Conservation (phyloP, 179 eudicot genomes). For the Patellifolia procumbens region DNA sequence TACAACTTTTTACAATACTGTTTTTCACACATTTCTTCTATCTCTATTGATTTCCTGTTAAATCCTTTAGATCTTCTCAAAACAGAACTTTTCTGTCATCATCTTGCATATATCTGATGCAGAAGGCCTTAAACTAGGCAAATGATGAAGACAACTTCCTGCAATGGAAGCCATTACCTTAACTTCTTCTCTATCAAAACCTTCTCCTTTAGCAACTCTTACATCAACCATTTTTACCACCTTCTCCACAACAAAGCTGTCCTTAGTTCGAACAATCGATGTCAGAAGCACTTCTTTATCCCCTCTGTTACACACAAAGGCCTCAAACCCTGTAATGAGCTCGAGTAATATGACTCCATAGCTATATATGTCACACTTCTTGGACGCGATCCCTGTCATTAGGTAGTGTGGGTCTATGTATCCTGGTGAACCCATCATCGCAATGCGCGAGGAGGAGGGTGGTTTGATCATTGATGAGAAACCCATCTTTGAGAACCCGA, state of each 20-base stretch:
- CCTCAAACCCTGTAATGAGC: slow-evolving; percentile 72
- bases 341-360: slow-evolving; percentile 70
- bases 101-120: slow-evolving; percentile 46
- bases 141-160: slow-evolving; percentile 44
- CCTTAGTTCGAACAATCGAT: slow-evolving; percentile 33
- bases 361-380: slow-evolving; percentile 75
- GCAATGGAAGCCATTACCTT: slow-evolving; percentile 45
- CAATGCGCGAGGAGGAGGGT: slow-evolving; percentile 29
- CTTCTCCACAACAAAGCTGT: slow-evolving; percentile 29
- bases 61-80: slow-evolving; percentile 16
- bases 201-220: slow-evolving; percentile 28
- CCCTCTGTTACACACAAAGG: slow-evolving; percentile 36
- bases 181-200: slow-evolving; percentile 50
- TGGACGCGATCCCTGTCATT: slow-evolving; percentile 72
- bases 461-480: slow-evolving; percentile 52
- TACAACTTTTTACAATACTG: background rate
- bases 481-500: slow-evolving; percentile 74
- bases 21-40: background rate
- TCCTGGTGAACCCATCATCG: slow-evolving; percentile 85
- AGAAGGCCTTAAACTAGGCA: slow-evolving; percentile 68
- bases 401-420: slow-evolving; percentile 79
- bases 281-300: slow-evolving; percentile 47
- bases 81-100: slow-evolving; percentile 39
- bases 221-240: slow-evolving; percentile 56
- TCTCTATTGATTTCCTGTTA: background rate